These are phyloP conservation scores for Rhizopus sp. DNA, from an alignment of 371 early-diverging fungal species.

Conservation along the genomic window DNA sequence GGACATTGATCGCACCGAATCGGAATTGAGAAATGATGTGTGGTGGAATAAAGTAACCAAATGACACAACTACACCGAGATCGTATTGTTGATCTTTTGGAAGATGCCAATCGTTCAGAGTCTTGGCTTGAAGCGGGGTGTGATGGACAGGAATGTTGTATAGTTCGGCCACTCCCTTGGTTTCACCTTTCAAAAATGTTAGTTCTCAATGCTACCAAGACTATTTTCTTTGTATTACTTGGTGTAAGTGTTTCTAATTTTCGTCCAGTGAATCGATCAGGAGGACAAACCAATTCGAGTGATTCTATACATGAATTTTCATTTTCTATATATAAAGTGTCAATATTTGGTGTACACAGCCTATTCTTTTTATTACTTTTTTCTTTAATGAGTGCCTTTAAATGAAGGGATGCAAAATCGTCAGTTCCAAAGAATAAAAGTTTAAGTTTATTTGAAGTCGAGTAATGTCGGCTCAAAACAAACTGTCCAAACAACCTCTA, in stretches of 20 bases:
- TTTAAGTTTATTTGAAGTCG: constrained; percentile 17
- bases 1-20: constrained; percentile 81
- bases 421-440: constrained; percentile 87
- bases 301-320: constrained; percentile 41
- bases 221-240: constrained; percentile 28
- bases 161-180: constrained; percentile 42
- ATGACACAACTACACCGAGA: constrained; percentile 92
- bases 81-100: constrained; percentile 50
- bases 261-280: constrained; percentile 54
- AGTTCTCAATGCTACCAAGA: background rate
- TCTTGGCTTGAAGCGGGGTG: constrained; percentile 29
- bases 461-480: background rate
- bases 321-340: background rate
- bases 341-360: background rate
- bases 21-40: constrained; percentile 67
- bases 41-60: constrained; percentile 87
- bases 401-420: constrained; percentile 72
- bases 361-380: constrained; percentile 31
- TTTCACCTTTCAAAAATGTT: constrained; percentile 25
- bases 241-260: constrained; percentile 40
- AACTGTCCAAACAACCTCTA: background rate
- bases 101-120: constrained; percentile 35
- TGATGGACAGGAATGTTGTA: constrained; percentile 32
- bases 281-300: constrained; percentile 74
- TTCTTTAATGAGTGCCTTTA: constrained; percentile 60